A percentile compares a stretch with the other conserved stretches of the same genome.
Evolutionary conservation across 345 rosid species (phyloP).

Genomic region (Gossypium stocksii): DNA sequence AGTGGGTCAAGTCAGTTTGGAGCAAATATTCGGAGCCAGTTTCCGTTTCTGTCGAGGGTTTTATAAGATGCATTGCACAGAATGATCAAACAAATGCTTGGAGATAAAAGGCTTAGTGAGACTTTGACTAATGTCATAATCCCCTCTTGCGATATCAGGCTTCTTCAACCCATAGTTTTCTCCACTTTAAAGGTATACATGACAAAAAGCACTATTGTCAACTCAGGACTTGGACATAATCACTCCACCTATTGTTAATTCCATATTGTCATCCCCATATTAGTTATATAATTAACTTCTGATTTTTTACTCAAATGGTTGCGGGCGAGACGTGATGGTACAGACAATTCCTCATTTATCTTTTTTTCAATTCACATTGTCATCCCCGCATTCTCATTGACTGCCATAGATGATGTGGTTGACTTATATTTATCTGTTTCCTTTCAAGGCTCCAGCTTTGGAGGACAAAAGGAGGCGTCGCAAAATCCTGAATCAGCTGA

Average conservation of each 20-base stretch:
- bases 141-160: constrained; percentile 46
- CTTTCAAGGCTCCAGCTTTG: constrained; percentile 21
- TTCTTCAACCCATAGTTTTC: constrained; percentile 49
- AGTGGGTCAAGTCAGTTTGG: neutral
- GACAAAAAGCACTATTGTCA: too few relatives aligned
- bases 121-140: constrained; percentile 42
- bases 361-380: neutral
- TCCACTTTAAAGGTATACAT: constrained; percentile 34
- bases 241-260: too few relatives aligned
- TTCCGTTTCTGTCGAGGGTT: neutral
- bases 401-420: constrained; percentile 23
- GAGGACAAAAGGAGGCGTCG: too few relatives aligned
- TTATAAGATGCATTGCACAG: constrained; percentile 18
- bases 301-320: neutral
- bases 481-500: too few relatives aligned
- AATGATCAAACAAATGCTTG: constrained; percentile 31
- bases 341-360: neutral
- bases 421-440: constrained; percentile 25
- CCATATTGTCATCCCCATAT: too few relatives aligned
- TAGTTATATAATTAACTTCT: too few relatives aligned
- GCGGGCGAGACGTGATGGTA: neutral
- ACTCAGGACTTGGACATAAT: too few relatives aligned
- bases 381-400: neutral
- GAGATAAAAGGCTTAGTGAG: constrained; percentile 24
- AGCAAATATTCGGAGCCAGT: neutral